Evolutionary conservation across 2,329 filamentous ascomycete species (phyloP).

Genomic region (Arthrinium phaeospermum): DNA sequence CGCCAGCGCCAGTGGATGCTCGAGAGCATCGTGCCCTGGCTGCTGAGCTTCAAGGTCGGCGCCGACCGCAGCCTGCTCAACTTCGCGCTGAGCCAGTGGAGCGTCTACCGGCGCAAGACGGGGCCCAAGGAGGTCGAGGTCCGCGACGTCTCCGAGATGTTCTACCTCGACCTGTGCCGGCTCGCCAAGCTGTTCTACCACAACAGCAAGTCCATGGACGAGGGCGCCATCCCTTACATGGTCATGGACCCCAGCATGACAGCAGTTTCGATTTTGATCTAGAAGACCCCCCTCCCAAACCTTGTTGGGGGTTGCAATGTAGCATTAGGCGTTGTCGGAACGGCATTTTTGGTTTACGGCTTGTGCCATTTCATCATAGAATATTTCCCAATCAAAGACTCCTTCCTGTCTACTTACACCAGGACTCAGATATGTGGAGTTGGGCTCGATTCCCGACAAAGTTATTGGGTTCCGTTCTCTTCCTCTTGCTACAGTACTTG

Average conservation of each 20-base stretch:
- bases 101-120: conserved; percentile 34
- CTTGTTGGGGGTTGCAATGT: neutral
- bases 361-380: neutral
- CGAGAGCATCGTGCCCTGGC: conserved; percentile 49
- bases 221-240: conserved; percentile 42
- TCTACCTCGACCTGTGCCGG: conserved; percentile 37
- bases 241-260: conserved; percentile 45
- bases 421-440: neutral
- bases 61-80: conserved; percentile 47
- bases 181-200: conserved; percentile 37
- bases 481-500: neutral
- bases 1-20: conserved; percentile 51
- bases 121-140: conserved; percentile 29
- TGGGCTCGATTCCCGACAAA: neutral
- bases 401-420: neutral
- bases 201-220: conserved; percentile 41
- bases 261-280: conserved; percentile 42
- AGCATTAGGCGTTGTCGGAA: neutral
- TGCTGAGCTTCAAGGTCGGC: conserved; percentile 50
- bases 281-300: neutral
- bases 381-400: neutral
- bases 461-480: neutral
- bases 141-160: conserved; percentile 33
- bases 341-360: neutral
- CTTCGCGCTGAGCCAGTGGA: conserved; percentile 47